Evolutionary conservation across 768 basidiomycete genomes (phyloP).

Genomic region (Rhizopogon vulgaris): DNA sequence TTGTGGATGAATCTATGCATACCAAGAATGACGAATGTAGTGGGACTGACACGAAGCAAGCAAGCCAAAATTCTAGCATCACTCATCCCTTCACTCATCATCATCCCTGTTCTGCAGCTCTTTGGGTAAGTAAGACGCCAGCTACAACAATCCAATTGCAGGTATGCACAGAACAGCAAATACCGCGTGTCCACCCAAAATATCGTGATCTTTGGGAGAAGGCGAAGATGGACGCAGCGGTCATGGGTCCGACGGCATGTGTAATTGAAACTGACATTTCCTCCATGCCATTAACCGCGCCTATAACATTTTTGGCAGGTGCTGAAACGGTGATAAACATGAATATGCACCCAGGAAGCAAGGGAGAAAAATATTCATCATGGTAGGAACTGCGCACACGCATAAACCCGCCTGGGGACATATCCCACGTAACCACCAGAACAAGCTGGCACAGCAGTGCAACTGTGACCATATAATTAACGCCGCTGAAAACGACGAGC

Average conservation of each 20-base stretch:
- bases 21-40: too few relatives aligned
- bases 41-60: background rate
- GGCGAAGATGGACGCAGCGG: constrained; percentile 53
- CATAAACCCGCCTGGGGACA: constrained; percentile 47
- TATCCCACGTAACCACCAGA: constrained; percentile 40
- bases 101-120: constrained; percentile 30
- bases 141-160: constrained; percentile 12
- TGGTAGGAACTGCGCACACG: background rate
- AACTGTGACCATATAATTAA: constrained; percentile 38
- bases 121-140: constrained; percentile 35
- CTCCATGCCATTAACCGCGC: constrained; percentile 48
- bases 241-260: constrained; percentile 46
- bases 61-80: too few relatives aligned
- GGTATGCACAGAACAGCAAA: constrained; percentile 30
- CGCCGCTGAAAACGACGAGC: constrained; percentile 6
- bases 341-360: constrained; percentile 21
- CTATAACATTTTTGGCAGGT: constrained; percentile 32
- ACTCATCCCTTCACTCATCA: background rate
- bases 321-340: constrained; percentile 26
- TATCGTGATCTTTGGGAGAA: constrained; percentile 37
- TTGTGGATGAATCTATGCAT: background rate
- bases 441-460: constrained; percentile 41
- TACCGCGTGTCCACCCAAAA: constrained; percentile 42
- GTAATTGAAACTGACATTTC: constrained; percentile 46
- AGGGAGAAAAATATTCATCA: background rate